These are phyloP conservation scores for Sanghuangporus weigelae DNA, from an alignment of 1,284 basidiomycete species.

Conservation along the genomic window DNA sequence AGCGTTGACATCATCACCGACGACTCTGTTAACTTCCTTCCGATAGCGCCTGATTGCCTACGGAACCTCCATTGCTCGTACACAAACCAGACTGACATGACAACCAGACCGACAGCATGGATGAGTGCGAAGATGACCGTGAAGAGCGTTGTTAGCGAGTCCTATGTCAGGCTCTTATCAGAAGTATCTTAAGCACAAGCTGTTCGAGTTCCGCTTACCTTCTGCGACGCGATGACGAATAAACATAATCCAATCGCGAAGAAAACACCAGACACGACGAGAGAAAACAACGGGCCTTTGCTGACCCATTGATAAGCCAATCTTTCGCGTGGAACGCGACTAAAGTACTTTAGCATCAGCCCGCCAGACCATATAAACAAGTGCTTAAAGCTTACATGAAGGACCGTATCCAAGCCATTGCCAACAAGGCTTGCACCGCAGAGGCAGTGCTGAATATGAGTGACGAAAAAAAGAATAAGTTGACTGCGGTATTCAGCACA, in stretches of 20 bases:
- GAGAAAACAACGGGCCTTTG: not conserved
- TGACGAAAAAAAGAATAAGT: not conserved
- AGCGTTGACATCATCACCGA: not conserved
- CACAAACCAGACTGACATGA: not conserved
- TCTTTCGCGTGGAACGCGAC: not conserved
- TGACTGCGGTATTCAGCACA: not conserved
- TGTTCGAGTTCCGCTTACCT: not conserved
- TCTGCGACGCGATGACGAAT: not conserved
- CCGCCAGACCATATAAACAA: not conserved
- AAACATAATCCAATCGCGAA: not conserved
- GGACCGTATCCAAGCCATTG: not conserved
- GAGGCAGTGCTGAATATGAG: not conserved
- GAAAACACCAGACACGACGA: not conserved
- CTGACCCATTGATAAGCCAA: not conserved
- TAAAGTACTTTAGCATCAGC: not conserved
- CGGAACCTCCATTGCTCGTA: conserved; percentile 10
- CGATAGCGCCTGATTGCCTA: not conserved
- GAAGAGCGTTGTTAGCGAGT: not conserved
- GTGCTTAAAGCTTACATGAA: not conserved
- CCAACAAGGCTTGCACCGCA: not conserved
- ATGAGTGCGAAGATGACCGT: not conserved
- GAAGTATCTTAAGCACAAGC: too few relatives aligned
- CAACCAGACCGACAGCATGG: not conserved
- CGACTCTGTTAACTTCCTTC: not conserved
- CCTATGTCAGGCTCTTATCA: not conserved